A percentile compares a stretch with the other conserved stretches of the same genome.
phyloP scores from a whole-genome alignment of 164 flowering plant genomes.

The Aristolochia californica region DNA sequence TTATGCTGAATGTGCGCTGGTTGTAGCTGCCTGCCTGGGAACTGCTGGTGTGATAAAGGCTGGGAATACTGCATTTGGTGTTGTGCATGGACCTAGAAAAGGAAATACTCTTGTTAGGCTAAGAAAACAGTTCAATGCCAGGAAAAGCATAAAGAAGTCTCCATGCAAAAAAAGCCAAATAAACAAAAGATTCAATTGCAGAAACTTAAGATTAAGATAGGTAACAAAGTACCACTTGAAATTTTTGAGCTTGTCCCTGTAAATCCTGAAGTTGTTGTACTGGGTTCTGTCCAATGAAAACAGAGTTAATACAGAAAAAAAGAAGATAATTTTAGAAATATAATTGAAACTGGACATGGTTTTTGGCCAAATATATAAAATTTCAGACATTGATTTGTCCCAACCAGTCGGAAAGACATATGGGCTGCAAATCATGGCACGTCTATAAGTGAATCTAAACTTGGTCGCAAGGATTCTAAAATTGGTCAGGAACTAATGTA shows the following conservation, averaged over 20 bases:
- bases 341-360: no score
- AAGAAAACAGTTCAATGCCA: neutral
- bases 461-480: no score
- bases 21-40: constrained; percentile 66
- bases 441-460: no score
- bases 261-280: constrained; percentile 60
- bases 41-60: constrained; percentile 70
- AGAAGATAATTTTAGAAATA: no score
- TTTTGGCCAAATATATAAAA: no score
- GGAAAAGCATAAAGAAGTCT: neutral
- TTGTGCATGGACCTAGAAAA: constrained; percentile 55
- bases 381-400: no score
- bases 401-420: no score
- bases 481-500: no score
- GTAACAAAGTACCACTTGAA: constrained; percentile 38
- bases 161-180: neutral
- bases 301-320: no score
- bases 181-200: neutral
- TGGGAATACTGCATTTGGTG: constrained; percentile 84
- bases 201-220: neutral
- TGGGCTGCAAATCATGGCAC: no score
- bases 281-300: no score
- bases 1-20: constrained; percentile 67
- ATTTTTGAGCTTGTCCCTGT: constrained; percentile 60
- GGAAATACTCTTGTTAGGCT: neutral